Conservation (phyloP, 2,329 filamentous ascomycete species). For the Helotiales sp. region DNA sequence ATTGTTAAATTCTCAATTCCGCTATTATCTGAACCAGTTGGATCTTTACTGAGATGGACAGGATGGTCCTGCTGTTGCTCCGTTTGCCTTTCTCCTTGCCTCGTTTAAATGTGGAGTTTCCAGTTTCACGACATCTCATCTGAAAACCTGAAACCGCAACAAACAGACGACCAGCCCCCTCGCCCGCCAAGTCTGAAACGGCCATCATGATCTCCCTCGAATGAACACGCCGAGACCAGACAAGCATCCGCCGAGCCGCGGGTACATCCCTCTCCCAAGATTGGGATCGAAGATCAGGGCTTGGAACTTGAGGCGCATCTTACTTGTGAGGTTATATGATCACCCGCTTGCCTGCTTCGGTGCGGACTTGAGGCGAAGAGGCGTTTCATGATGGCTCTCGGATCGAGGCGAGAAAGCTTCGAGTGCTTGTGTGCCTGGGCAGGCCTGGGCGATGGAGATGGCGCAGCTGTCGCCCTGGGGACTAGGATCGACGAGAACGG, state of each 20-base stretch:
- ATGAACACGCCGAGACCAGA: slow-evolving; percentile 6
- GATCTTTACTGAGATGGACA: slow-evolving; percentile 3
- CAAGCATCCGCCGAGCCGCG: slow-evolving; percentile 7
- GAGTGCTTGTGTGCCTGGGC: slow-evolving; percentile 5
- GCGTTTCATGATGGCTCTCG: slow-evolving; percentile 7
- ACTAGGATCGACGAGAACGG: not conserved
- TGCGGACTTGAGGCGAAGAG: not conserved
- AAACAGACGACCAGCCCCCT: not conserved
- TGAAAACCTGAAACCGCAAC: slow-evolving; percentile 18
- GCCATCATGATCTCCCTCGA: slow-evolving; percentile 10
- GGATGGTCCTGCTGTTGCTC: not conserved
- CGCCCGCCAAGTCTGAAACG: slow-evolving; percentile 9
- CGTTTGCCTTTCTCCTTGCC: not conserved
- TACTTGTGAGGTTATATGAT: slow-evolving; percentile 16
- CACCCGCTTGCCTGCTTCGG: slow-evolving; percentile 4
- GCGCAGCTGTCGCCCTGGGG: not conserved
- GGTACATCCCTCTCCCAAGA: slow-evolving; percentile 15
- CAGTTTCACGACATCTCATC: slow-evolving; percentile 18
- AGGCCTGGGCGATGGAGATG: not conserved
- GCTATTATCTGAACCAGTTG: not conserved
- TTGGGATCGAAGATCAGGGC: slow-evolving; percentile 7
- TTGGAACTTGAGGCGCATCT: slow-evolving; percentile 2
- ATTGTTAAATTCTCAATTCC: not conserved
- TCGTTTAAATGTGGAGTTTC: slow-evolving; percentile 9
- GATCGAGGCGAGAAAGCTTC: slow-evolving; percentile 11